A percentile compares a stretch with the other conserved stretches of the same genome.
Conservation (phyloP, 2,329 filamentous ascomycete species). For the Cladophialophora exuberans region DNA sequence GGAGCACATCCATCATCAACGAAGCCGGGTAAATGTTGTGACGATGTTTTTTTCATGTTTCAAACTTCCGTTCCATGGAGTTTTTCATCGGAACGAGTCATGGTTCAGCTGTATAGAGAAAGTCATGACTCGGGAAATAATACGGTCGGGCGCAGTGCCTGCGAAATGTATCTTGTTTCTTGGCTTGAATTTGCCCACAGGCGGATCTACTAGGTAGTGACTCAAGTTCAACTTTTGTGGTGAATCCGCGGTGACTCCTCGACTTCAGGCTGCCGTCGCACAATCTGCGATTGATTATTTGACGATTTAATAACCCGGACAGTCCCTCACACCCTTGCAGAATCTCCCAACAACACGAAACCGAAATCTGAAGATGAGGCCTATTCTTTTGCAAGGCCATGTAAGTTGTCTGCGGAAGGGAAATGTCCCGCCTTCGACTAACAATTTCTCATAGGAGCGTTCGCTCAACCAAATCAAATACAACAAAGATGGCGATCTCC, state of each 20-base stretch:
- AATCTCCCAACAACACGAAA: conserved; percentile 6
- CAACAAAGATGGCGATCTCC: conserved; percentile 92
- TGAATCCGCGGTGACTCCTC: neutral
- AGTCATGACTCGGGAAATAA: neutral
- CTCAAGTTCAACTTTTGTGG: too few species aligned
- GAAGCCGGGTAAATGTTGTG: conserved; percentile 15
- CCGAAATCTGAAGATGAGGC: conserved; percentile 69
- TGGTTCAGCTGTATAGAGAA: neutral
- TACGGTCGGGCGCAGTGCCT: neutral
- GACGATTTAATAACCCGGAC: neutral
- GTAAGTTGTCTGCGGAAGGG: conserved; percentile 43
- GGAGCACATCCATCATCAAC: conserved; percentile 9
- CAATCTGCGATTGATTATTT: neutral
- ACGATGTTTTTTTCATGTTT: conserved; percentile 19
- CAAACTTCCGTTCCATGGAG: neutral
- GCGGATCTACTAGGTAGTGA: too few species aligned
- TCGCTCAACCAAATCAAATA: conserved; percentile 95
- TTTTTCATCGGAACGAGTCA: conserved; percentile 19
- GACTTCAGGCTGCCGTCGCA: neutral
- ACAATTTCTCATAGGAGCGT: conserved; percentile 65
- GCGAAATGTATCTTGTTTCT: conserved; percentile 1
- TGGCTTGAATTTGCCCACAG: conserved; percentile 24
- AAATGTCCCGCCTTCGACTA: conserved; percentile 30
- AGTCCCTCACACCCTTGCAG: neutral
- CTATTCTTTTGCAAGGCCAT: conserved; percentile 94